Conservation (phyloP, 129 eudicot genomes). For the Kitagawia praeruptora region DNA sequence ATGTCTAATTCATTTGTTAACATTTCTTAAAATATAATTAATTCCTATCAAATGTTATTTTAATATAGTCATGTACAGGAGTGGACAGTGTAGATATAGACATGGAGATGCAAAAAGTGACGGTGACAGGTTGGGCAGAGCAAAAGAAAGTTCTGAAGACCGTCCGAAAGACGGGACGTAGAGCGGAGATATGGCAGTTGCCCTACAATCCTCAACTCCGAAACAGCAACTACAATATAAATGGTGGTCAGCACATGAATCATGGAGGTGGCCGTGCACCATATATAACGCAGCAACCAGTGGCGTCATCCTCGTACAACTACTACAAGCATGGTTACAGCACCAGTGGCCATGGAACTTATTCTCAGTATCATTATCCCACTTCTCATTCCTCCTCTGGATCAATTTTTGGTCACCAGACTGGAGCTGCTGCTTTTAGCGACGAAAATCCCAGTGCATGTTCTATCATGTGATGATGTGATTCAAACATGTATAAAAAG, state of each 20-base stretch:
- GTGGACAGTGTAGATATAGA: slow-evolving; percentile 66
- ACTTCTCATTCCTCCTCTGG: neutral
- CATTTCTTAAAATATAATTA: too few species aligned
- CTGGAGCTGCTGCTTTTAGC: slow-evolving; percentile 66
- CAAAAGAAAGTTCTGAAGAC: slow-evolving; percentile 24
- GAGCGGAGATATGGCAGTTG: slow-evolving; percentile 75
- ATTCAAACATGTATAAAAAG: neutral
- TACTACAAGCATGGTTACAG: slow-evolving; percentile 79
- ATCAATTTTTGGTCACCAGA: slow-evolving; percentile 38
- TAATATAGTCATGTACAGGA: slow-evolving; percentile 22
- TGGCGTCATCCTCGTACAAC: slow-evolving; percentile 49
- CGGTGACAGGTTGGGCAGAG: slow-evolving; percentile 23
- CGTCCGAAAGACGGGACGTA: slow-evolving; percentile 54
- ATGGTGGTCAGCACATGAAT: slow-evolving; percentile 23
- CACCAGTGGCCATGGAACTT: slow-evolving; percentile 9
- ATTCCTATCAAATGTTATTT: too few species aligned
- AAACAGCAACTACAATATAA: slow-evolving; percentile 30
- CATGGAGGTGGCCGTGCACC: slow-evolving; percentile 18
- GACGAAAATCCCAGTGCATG: slow-evolving; percentile 71
- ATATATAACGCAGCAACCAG: slow-evolving; percentile 15
- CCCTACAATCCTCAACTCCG: slow-evolving; percentile 60
- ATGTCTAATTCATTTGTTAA: too few species aligned
- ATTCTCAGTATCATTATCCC: slow-evolving; percentile 4
- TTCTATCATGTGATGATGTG: slow-evolving; percentile 26
- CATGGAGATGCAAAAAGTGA: slow-evolving; percentile 71